Evolutionary conservation across 192 early-diverging fungal genomes (phyloP).

Genomic region (Coemansia biformis): DNA sequence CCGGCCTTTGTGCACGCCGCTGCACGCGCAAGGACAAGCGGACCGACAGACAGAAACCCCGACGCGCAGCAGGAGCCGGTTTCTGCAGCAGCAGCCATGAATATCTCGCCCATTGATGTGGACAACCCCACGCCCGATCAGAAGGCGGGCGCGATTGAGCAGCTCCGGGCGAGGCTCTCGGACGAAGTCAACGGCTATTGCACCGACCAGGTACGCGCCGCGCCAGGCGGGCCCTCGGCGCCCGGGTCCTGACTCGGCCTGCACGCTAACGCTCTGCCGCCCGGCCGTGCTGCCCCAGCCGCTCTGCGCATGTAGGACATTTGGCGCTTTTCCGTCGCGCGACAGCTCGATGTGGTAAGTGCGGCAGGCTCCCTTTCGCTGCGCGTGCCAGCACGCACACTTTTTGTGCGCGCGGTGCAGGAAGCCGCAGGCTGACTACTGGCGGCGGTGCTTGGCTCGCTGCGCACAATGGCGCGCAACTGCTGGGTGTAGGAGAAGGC

Average conservation of each 20-base stretch:
- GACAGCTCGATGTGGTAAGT: constrained; percentile 62
- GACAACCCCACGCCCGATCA: constrained; percentile 44
- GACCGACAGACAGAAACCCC: no score
- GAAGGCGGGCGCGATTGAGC: constrained; percentile 21
- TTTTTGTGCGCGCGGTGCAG: no score
- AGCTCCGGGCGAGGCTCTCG: constrained; percentile 25
- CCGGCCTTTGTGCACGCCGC: no score
- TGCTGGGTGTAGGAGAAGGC: constrained; percentile 51
- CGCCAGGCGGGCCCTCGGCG: not conserved
- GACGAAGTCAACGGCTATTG: constrained; percentile 43
- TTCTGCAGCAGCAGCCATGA: no score
- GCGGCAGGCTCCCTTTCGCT: no score
- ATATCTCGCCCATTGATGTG: constrained; percentile 14
- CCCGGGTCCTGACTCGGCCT: not conserved
- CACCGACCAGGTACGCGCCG: constrained; percentile 34
- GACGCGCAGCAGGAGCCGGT: no score
- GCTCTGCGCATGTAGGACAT: constrained; percentile 44
- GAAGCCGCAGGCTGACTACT: no score
- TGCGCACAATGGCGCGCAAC: no score
- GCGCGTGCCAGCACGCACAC: no score
- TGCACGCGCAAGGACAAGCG: no score
- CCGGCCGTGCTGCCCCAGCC: not conserved
- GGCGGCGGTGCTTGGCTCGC: no score
- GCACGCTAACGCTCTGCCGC: no score
- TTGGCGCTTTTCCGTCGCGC: constrained; percentile 58